Conservation (phyloP, 1,139 yeast species). For the Diutina pseudorugosa region DNA sequence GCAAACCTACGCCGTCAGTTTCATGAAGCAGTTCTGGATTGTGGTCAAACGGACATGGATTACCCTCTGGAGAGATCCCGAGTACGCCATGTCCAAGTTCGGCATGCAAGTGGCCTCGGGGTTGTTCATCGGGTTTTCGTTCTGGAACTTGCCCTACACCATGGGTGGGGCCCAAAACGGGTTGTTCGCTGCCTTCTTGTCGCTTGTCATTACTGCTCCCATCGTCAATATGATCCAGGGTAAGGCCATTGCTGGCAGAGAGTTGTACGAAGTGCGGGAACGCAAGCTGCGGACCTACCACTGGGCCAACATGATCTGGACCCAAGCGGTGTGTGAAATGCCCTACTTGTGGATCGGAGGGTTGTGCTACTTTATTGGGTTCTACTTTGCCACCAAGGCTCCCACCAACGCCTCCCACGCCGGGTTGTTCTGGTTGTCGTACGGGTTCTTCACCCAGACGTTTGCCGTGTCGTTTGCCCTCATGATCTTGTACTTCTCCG, state of each 20-base stretch:
- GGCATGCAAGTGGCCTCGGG: conserved; percentile 16
- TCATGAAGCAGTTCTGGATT: background rate
- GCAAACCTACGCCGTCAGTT: background rate
- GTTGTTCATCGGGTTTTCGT: conserved; percentile 42
- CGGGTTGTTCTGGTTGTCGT: conserved; percentile 21
- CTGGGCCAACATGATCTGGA: conserved; percentile 43
- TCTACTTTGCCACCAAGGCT: conserved; percentile 40
- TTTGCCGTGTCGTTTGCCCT: conserved; percentile 45
- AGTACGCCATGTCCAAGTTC: conserved; percentile 8
- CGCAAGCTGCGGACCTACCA: conserved; percentile 54
- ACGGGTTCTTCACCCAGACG: conserved; percentile 41
- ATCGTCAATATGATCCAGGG: conserved; percentile 27
- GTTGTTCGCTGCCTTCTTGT: conserved; percentile 38
- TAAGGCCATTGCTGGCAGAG: conserved; percentile 39
- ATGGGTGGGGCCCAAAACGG: conserved; percentile 38
- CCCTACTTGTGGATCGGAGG: conserved; percentile 44
- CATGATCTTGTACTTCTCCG: conserved; percentile 42
- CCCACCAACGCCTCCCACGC: conserved; percentile 1
- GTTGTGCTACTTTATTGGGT: conserved; percentile 38
- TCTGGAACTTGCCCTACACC: conserved; percentile 14
- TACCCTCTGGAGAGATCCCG: conserved; percentile 9
- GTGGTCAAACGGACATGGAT: background rate
- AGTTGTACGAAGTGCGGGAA: conserved; percentile 51
- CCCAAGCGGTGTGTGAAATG: conserved; percentile 40
- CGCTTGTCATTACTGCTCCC: conserved; percentile 39